Evolutionary conservation across 139 green algal genomes (phyloP), one percentile per base, ranked within the genome.

Genomic region (Coccomyxa sp.): DNA sequence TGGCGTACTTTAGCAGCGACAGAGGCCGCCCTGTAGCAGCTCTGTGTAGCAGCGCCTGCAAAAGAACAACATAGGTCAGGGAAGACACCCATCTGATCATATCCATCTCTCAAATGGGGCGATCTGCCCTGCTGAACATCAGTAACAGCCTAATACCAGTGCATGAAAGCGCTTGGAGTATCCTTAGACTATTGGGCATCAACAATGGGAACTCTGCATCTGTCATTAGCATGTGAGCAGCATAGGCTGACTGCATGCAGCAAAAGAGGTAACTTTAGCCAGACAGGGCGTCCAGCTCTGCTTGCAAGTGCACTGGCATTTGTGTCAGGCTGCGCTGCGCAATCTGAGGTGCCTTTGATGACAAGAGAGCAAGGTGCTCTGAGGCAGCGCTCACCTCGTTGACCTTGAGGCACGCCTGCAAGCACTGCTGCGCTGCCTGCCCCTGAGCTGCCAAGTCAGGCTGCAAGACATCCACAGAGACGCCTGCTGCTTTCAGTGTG

Each of bases 1-100:
- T 99, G 6, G 97, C 97, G 81, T 99, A 99, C 84, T 98, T 99
- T 50, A 97, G 89, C 37, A 98, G 79, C 33, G 86, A 88, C 55
- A 93, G 79, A 0, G 97, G 97, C 39, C 86, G 77, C 6, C 88
- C 74, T n/a, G 90, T 90, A 8, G 83, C 90, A 2, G 89, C 92
- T 31, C 92, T 79, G 84, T 98, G 95, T 36, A 99, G 81, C 58
- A 98, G 84, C 33, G 92, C 79, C 84, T 89, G 82, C 37, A 74
- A 12, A 16, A 12, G 16, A 12, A 58, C 44, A 58, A 29, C 14
- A 58, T 58, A 29, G 44, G 16, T 58, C 14, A 58, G 16, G 16
- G 44, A 58, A 58, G 14, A 16, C 44, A 58, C n/a, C n/a, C n/a
- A n/a, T n/a, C n/a, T n/a, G n/a, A n/a, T n/a, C n/a, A n/a, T n/a